Conservation (phyloP, 495 filamentous ascomycete species). For the Recurvomyces mirabilis region DNA sequence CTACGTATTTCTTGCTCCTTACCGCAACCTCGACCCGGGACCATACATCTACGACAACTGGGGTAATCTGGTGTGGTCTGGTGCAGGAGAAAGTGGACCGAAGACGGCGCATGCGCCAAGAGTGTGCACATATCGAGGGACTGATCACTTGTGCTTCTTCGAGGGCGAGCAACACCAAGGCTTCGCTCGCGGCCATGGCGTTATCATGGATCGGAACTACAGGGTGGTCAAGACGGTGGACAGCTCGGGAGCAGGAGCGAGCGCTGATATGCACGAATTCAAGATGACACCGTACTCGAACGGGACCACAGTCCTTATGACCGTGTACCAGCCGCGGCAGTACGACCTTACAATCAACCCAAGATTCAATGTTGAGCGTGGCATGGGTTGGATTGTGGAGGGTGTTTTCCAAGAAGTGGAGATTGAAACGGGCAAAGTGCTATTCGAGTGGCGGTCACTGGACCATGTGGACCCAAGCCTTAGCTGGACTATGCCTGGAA, state of each 20-base stretch:
- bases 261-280: slow-evolving; percentile 21
- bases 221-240: slow-evolving; percentile 35
- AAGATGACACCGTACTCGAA: slow-evolving; percentile 17
- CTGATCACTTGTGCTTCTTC: slow-evolving; percentile 43
- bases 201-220: slow-evolving; percentile 43
- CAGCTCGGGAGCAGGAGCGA: slow-evolving; percentile 10
- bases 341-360: slow-evolving; percentile 12
- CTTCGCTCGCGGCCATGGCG: slow-evolving; percentile 42
- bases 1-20: slow-evolving; percentile 27
- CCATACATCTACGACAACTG: slow-evolving; percentile 28
- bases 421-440: slow-evolving; percentile 20
- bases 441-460: slow-evolving; percentile 36
- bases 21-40: slow-evolving; percentile 25
- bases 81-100: slow-evolving; percentile 20
- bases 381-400: slow-evolving; percentile 23
- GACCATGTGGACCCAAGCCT: slow-evolving; percentile 28
- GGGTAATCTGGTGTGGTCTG: slow-evolving; percentile 26
- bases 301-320: slow-evolving; percentile 24
- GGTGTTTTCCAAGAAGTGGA: slow-evolving; percentile 27
- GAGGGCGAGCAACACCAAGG: slow-evolving; percentile 44
- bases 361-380: slow-evolving; percentile 22
- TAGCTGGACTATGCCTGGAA: slow-evolving; percentile 15
- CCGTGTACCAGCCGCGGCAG: slow-evolving; percentile 21
- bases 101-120: slow-evolving; percentile 25
- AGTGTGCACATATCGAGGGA: slow-evolving; percentile 31